Base-by-base conservation (phyloP, 2,329 filamentous ascomycete genomes). In the Sporothrix curviconia region DNA sequence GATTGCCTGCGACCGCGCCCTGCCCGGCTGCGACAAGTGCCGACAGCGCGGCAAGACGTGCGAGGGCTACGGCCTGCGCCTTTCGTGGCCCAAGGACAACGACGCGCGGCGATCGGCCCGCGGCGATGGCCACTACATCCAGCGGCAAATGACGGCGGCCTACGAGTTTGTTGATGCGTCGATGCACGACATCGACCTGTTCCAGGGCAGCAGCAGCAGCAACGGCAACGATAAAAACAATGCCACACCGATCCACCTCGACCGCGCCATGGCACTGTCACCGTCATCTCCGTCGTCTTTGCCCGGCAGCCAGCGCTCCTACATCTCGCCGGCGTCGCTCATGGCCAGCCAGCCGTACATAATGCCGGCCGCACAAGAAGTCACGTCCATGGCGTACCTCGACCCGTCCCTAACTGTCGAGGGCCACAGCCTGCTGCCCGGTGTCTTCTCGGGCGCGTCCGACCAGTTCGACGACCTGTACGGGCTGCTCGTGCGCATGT, bases 401-500 rank as follows among this genome's bases (percentile, higher is more conserved):
- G 49, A 51, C n/a, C 49, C 49, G 5, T 39, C 49, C 2, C 32
- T 51, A 4, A 15, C 49, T 2, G 8, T 22, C 15, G 37, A 15
- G 8, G 57, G 57, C 34, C 58, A 57, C 52, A 59, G 55, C n/a
- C 51, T 51, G 5, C 30, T 61, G 14, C 58, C 58, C 9, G 36
- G 44, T 14, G 22, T 64, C 24, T 37, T 64, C 22, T 55, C 57
- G 15, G 47, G 61, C 3, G 53, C 49, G 3, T 50, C 56, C 17
- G 54, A 59, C 37, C 59, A 58, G 4, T 60, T 61, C 46, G 50
- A 51, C 3, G 59, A 62, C 19, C 57, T 65, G n/a, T 65, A 64
- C 53, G 39, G 55, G 14, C 53, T 65, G 15, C 55, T 65, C 8
- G 54, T 64, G 37, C 60, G 61, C 15, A 62, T 65, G 58, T 62